Base-by-base conservation (phyloP, 805 yeast species). In the Blastobotrys muscicola region DNA sequence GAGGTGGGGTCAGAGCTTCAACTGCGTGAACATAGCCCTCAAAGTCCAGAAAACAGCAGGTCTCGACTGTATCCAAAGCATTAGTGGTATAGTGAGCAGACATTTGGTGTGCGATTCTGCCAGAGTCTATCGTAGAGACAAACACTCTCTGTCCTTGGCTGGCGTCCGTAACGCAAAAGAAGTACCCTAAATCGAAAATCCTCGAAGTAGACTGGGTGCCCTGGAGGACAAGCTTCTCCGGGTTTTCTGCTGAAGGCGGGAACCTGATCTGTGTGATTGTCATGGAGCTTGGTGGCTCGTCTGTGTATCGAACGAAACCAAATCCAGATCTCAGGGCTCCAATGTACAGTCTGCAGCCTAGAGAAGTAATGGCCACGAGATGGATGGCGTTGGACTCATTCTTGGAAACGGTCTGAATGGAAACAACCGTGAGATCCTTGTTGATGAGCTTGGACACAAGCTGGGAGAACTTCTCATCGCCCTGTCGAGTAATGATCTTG, bases 161-260 rank as follows among this genome's bases (percentile, higher is more conserved):
- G 2, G 70, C 48, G 16, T 49, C 54, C 41, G 75, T 72, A 9
- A 81, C 83, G 33, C 85, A 81, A 47, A 89, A 70, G 55, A 79
- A 89, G 3, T 86, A 79, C n/a, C 94, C 95, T 0, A 96, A 95
- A 14, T 94, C 78, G 29, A 85, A 68, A 9, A 89, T 68, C 29
- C 75, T 71, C 20, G 83, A 71, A 8, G 77, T 67, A 34, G 73
- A 67, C 23, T 82, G 71, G 37, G 81, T 74, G 46, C 72, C 74
- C 45, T 80, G 66, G 39, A 86, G 58, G 6, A 20, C 26, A 3
- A 47, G 32, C 29, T 31, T 41, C 10, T 53, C 47, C 33, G 44
- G 45, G 33, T 47, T 36, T 15, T 36, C 39, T 23, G 43, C 48
- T 11, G 56, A 59, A 2, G 77, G 76, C 2, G 76, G 76, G 46